Percentiles rank a stretch among this genome's conserved stretches.
These are phyloP conservation scores for Magnusiomyces tetraspermus DNA, from an alignment of 1,139 yeast genomes.

Conservation along the genomic window DNA sequence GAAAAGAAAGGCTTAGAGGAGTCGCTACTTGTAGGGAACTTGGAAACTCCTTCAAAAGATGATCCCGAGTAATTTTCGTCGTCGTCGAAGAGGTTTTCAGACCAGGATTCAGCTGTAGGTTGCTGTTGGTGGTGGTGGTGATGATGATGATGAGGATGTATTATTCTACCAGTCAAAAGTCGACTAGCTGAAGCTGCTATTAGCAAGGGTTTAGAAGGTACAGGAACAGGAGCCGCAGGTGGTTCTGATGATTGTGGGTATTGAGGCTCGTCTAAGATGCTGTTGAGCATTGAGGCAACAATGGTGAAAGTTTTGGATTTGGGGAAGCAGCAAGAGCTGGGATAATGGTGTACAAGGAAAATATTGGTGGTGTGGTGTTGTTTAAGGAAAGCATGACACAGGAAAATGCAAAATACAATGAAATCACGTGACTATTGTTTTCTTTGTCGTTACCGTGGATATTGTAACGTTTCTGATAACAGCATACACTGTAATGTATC, in stretches of 20 bases:
- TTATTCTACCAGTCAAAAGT: background rate
- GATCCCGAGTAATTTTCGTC: slow-evolving; percentile 23
- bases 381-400: too few relatives aligned
- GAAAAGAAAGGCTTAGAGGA: slow-evolving; percentile 36
- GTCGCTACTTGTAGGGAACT: slow-evolving; percentile 59
- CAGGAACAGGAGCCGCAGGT: background rate
- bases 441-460: too few relatives aligned
- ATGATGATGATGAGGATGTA: background rate
- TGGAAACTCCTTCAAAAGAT: slow-evolving; percentile 40
- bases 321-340: background rate
- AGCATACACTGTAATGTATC: too few relatives aligned
- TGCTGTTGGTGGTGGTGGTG: too few relatives aligned
- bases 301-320: background rate
- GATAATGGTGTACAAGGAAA: too few relatives aligned
- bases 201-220: background rate
- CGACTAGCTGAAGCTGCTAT: background rate
- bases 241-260: background rate
- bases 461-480: too few relatives aligned
- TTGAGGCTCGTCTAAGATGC: background rate
- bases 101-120: background rate
- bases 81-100: background rate
- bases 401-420: too few relatives aligned
- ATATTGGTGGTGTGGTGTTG: too few relatives aligned
- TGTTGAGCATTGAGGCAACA: background rate
- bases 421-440: too few relatives aligned